phyloP scores from a whole-genome alignment of 805 yeast genomes.

The Pichia sporocuriosa region DNA sequence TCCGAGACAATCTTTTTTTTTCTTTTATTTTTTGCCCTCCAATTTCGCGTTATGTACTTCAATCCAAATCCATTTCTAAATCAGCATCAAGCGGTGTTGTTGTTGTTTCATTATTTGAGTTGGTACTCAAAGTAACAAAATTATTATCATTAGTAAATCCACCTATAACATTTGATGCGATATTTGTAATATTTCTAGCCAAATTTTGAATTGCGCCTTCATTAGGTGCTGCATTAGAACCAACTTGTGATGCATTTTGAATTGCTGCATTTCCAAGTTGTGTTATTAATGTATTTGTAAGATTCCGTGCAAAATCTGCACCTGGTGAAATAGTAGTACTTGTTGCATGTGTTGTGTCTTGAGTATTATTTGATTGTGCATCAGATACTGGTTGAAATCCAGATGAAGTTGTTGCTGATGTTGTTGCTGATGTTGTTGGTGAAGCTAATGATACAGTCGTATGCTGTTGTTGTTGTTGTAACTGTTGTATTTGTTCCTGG shows the following conservation, averaged over 20 bases:
- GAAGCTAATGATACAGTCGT: not conserved
- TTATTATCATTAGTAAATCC: not conserved
- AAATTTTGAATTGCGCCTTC: not conserved
- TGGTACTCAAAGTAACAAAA: not conserved
- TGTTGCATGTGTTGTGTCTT: not conserved
- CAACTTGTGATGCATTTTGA: not conserved
- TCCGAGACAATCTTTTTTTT: too few relatives aligned
- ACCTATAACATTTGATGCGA: conserved; percentile 7
- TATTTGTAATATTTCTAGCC: conserved; percentile 4
- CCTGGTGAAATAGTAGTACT: not conserved
- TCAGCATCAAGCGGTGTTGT: conserved; percentile 3
- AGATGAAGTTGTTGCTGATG: conserved; percentile 1
- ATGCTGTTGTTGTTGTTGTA: not conserved
- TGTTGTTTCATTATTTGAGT: not conserved
- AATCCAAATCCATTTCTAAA: conserved; percentile 10
- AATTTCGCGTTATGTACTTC: not conserved
- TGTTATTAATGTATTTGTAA: conserved; percentile 10
- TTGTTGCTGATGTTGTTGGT: not conserved
- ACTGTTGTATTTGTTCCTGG: not conserved
- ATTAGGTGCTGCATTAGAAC: conserved; percentile 3
- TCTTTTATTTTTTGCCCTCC: not conserved
- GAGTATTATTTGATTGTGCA: not conserved
- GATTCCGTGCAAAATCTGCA: conserved; percentile 8
- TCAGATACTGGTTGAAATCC: too few relatives aligned
- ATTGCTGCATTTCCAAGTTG: conserved; percentile 7